Evolutionary conservation across 306 rosid species (phyloP).

Genomic region (Senna tora): DNA sequence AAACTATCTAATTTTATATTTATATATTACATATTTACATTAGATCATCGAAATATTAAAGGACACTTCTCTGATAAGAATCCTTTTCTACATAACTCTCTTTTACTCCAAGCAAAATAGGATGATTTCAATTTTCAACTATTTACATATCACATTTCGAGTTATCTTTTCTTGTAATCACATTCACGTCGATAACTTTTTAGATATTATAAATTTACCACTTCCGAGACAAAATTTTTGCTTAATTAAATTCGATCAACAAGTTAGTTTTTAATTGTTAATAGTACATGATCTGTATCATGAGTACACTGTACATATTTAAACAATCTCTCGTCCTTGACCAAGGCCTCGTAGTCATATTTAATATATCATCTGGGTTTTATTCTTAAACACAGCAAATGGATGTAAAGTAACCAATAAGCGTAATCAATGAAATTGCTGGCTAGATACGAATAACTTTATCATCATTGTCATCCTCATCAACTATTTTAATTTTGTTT

Average conservation of each 20-base stretch:
- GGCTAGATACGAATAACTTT: not conserved
- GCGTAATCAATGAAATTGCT: not conserved
- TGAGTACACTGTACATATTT: not conserved
- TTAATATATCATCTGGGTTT: not conserved
- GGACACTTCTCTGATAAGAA: not conserved
- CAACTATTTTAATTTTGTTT: not conserved
- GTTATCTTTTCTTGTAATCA: not conserved
- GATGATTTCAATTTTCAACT: not conserved
- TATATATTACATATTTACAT: no score
- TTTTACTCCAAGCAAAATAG: not conserved
- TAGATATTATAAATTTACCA: not conserved
- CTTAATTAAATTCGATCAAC: not conserved
- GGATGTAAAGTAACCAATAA: not conserved
- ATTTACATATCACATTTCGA: not conserved
- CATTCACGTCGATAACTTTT: not conserved
- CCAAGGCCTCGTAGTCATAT: not conserved
- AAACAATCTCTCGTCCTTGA: not conserved
- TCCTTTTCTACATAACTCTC: not conserved
- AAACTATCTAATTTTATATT: not conserved
- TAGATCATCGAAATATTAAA: not conserved
- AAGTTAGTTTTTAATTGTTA: not conserved
- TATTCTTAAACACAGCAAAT: not conserved
- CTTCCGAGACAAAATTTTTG: not conserved
- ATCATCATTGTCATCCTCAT: not conserved
- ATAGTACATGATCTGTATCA: not conserved